Base-by-base conservation (phyloP, 257 asterid genomes). In the Solanum sejunctum region DNA sequence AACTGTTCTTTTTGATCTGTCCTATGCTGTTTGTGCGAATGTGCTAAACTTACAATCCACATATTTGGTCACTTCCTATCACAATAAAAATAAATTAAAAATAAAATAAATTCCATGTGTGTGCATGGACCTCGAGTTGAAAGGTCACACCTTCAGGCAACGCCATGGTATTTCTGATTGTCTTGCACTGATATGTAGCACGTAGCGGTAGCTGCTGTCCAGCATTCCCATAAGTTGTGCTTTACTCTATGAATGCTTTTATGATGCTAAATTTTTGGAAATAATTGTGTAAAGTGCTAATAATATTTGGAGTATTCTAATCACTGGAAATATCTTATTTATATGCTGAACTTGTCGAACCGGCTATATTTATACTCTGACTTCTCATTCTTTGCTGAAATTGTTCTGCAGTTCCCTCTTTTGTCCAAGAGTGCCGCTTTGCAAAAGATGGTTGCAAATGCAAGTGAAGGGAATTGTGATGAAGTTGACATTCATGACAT, bases 391-490 rank as follows among this genome's bases (percentile, higher is more conserved):
- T 80, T 81, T 75, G 80, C 73, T 56, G 12, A 73, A 78, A 66
- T 69, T 84, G 83, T 66, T 86, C 52, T 89, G 90, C 93, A 96
- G 99, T 96, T 96, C 78, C 99, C 99, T 18, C 98, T 97, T 75
- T 92, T 97, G 84, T 97, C 98, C 12, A 97, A 95, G 88, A 91
- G 99, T 85, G 90, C 94, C 3, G 88, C 86, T 69, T 77, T 97
- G 52, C 98, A 95, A 85, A 97, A 93, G 89, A 54, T 95, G 75
- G 95, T 93, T 80, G 91, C 97, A 8, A 90, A 89, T 10, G 81
- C 92, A 36, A 84, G 86, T 51, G 97, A 91, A 85, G 94, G 94
- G 86, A 92, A 85, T 10, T 72, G 90, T 7, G 95, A 93, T 7
- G 97, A 93, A 85, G 88, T 94, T 88, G 84, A 88, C 72, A 87